Evolutionary conservation across 768 basidiomycete genomes (phyloP).

Genomic region (Suillus brevipes): DNA sequence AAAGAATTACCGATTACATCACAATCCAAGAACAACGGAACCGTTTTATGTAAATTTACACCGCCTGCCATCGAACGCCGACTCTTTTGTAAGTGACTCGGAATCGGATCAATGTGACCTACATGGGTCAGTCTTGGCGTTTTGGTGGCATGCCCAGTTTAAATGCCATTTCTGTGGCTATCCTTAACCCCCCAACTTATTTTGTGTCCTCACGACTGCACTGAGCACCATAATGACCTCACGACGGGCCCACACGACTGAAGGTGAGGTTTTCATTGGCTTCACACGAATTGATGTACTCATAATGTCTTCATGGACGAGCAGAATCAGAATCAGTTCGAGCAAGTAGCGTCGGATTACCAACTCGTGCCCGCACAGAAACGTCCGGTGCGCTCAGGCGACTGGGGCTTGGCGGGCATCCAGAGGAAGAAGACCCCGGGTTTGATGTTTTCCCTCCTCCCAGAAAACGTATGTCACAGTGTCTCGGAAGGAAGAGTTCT

Average conservation of each 20-base stretch:
- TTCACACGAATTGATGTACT: neutral
- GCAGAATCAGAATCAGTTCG: conserved; percentile 9
- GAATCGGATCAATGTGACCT: conserved; percentile 5
- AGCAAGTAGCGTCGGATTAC: neutral
- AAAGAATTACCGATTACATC: neutral
- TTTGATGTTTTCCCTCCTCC: conserved; percentile 6
- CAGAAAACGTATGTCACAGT: conserved; percentile 21
- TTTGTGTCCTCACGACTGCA: neutral
- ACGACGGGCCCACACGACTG: neutral
- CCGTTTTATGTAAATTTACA: neutral
- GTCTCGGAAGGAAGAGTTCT: neutral
- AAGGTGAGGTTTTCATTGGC: neutral
- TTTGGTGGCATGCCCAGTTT: neutral
- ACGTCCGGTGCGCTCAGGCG: conserved; percentile 23
- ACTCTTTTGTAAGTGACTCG: neutral
- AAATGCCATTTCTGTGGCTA: neutral
- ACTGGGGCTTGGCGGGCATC: conserved; percentile 20
- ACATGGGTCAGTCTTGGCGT: neutral
- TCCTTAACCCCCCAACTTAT: neutral
- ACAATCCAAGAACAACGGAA: neutral
- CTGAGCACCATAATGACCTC: conserved; percentile 4
- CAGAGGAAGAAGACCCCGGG: conserved; percentile 19
- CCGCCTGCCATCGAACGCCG: neutral
- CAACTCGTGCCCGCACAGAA: conserved; percentile 14
- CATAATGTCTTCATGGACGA: neutral